Base-by-base conservation (phyloP, 164 flowering plant species). In the Stephania cephalantha region DNA sequence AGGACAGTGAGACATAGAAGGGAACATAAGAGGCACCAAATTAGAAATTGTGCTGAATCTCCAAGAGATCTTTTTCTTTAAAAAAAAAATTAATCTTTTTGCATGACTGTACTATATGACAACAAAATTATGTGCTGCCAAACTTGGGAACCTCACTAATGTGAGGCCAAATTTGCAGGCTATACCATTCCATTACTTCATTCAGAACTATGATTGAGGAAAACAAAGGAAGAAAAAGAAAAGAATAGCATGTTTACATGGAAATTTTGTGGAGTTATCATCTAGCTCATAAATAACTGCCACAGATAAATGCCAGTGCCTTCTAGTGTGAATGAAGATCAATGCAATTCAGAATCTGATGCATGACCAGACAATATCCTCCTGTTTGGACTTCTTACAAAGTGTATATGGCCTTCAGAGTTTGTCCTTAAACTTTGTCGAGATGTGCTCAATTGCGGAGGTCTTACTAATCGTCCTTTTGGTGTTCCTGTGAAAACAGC, bases 311-410 rank as follows among this genome's bases (percentile, higher is more conserved):
- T 48, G 55, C 15, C 9, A 15, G 55, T 15, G 55, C 12, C 4
- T 50, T 9, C 15, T 50, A 7, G 55, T 50, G 55, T 50, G 61
- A 63, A 46, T 73, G 18, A 58, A 25, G 68, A n/a, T 63, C 78
- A 82, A 86, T 6, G 87, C 46, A 93, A 74, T 82, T 90, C 97
- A 2, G 97, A 85, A 76, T 89, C 92, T 42, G 91, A 86, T 72
- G 81, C 86, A 79, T 87, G 88, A 18, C 87, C 89, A 0, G 82
- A 83, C 42, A 35, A 35, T 73, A 20, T 61, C 79, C 84, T 82
- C 13, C 82, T 81, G 70, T 75, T 76, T 69, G 87, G 84, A 63
- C 82, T 84, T 75, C 70, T 46, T 30, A 76, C 63, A 71, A 79
- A 72, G 15, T 80, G 79, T 45, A 84, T 42, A 12, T 79, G 84